Base-by-base conservation (phyloP, 2,329 filamentous ascomycete genomes). In the Aspergillus sp. region DNA sequence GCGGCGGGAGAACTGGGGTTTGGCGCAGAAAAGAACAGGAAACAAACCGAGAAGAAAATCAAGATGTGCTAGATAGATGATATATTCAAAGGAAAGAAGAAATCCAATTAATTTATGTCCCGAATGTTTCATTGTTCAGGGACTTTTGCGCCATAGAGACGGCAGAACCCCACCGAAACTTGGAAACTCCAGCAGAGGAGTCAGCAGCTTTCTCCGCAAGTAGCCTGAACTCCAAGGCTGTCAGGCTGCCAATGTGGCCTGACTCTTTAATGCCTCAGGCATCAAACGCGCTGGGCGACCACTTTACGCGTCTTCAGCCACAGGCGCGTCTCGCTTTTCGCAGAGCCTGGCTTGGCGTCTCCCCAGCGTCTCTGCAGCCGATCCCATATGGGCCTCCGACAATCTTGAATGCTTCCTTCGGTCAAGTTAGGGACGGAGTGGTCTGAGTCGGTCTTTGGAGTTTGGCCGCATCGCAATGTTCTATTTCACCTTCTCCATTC, bases 301-400 rank as follows among this genome's bases (percentile, higher is more conserved):
- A 76, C 74, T 76, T 76, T 71, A 76, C 74, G 74, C 74, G 74
- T 70, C 55, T 22, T 59, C 60, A 67, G 68, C 67, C 69, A 69
- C 65, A 64, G 60, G 67, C 66, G 66, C 67, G 68, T 65, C 64
- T 46, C 23, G 7, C 46, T 61, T 65, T 65, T 66, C 61, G 49
- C 53, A 25, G 43, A 59, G 48, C 34, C 54, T 54, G 61, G 57
- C 65, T 70, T 69, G 68, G 68, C 68, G 66, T 66, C 62, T 59
- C 60, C 41, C 52, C 51, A 41, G 54, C 54, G 58, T 55, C 57
- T 55, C 50, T 56, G 61, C 56, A 54, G 54, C 23, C 48, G 57
- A 51, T 59, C 54, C 25, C 47, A 53, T 52, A 57, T 63, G 60
- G 50, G 48, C 53, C 51, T 65, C 53, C 34, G 47, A 57, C 48